Evolutionary conservation across 768 basidiomycete genomes (phyloP), one percentile per base, ranked within the genome.

Genomic region (Hericium alpestre): DNA sequence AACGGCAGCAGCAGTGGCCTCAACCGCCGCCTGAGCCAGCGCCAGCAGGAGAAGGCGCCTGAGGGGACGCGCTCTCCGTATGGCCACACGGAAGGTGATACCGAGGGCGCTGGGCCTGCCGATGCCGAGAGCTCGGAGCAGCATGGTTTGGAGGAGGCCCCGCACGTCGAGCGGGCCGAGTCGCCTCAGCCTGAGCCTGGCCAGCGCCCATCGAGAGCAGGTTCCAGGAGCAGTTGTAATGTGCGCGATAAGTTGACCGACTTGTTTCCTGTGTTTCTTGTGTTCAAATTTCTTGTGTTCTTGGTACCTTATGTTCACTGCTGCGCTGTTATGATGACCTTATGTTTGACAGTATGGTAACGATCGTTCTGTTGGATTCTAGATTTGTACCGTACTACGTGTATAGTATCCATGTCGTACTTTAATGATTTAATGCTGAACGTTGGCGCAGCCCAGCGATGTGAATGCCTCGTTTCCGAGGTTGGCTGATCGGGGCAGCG

Each of bases 31-130:
- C 72, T 76, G 22, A 84, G 80, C 64, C 74, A 77, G 63, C 79
- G 87, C 49, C 83, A 80, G 65, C 77, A 81, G 70, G 88, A 87
- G 67, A 87, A 88, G 70, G 84, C 86, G 10, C 84, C 86, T 0
- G 85, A 83, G 64, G 80, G 79, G 6, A 9, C 43, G 16, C 74
- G 76, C 18, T 46, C 60, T 10, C 76, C 75, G 11, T 76, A 71
- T 57, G 48, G 61, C 58, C 56, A 64, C 12, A 58, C 56, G 2
- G 65, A 61, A 11, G 65, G 58, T 10, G 66, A 66, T 15, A 59
- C 56, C 1, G 65, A 50, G 1, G 65, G 55, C 16, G 56, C 59
- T 6, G 59, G 58, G 37, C 20, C 38, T 6, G 60, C 46, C 3
- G 60, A 58, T 27, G 50, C n/a, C 25, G 51, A 51, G 12, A 25